phyloP scores from a whole-genome alignment of 148 eudicot species.

The Oxyria digyna region DNA sequence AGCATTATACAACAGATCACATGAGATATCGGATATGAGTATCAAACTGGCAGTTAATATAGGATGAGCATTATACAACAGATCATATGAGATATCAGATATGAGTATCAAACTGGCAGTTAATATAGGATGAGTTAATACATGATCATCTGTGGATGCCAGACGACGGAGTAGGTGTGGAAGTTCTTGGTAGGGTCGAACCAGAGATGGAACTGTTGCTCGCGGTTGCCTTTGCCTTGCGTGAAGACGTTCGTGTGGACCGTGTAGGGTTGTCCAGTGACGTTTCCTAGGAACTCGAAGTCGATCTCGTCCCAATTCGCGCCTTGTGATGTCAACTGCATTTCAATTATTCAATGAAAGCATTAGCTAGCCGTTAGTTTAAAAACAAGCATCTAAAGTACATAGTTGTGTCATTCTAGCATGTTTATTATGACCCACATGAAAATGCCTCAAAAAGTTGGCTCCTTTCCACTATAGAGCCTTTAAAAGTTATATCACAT shows the following conservation, averaged over 20 bases:
- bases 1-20: no score
- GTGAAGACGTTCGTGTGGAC: slow-evolving; percentile 53
- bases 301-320: slow-evolving; percentile 50
- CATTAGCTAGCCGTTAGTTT: not conserved
- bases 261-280: slow-evolving; percentile 48
- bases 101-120: no score
- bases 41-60: no score
- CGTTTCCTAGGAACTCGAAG: slow-evolving; percentile 52
- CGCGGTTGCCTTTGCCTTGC: slow-evolving; percentile 47
- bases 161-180: slow-evolving; percentile 42
- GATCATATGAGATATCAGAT: no score
- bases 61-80: no score
- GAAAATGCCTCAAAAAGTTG: not conserved
- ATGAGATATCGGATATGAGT: no score
- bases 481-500: not conserved
- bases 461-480: not conserved
- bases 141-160: slow-evolving; percentile 40
- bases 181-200: slow-evolving; percentile 48
- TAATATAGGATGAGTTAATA: slow-evolving; percentile 6
- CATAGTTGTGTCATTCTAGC: not conserved
- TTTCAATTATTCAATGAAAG: not conserved
- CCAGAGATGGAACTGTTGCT: slow-evolving; percentile 60
- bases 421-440: not conserved
- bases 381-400: not conserved
- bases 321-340: slow-evolving; percentile 49